These are phyloP conservation scores for Zarea fungicola DNA, from an alignment of 2,329 filamentous ascomycete species.

Conservation along the genomic window DNA sequence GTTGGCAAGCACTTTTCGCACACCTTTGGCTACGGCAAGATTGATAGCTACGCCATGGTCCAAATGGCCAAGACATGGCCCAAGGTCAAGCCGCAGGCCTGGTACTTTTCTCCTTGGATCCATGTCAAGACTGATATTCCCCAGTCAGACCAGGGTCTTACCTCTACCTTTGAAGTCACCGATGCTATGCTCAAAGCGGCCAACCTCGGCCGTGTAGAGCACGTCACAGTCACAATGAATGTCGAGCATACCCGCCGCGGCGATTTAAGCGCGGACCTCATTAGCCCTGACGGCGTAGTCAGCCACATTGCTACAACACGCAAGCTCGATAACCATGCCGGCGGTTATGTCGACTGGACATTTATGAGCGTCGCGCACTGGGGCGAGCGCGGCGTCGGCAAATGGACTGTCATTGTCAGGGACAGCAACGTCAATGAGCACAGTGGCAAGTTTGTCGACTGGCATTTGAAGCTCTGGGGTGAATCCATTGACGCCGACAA, in stretches of 20 bases:
- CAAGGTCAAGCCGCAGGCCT: constrained; percentile 89
- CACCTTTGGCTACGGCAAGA: constrained; percentile 91
- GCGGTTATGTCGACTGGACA: constrained; percentile 90
- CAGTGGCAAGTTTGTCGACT: constrained; percentile 78
- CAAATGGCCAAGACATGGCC: constrained; percentile 81
- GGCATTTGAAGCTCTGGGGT: constrained; percentile 92
- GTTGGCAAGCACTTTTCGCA: constrained; percentile 88
- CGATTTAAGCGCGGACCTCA: constrained; percentile 86
- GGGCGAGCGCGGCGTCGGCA: constrained; percentile 83
- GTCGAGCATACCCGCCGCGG: constrained; percentile 80
- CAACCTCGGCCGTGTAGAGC: constrained; percentile 83
- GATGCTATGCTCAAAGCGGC: constrained; percentile 71
- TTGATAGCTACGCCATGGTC: constrained; percentile 82
- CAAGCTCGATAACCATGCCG: constrained; percentile 56
- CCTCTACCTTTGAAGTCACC: constrained; percentile 77
- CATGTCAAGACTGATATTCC: constrained; percentile 83
- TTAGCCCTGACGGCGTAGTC: constrained; percentile 74
- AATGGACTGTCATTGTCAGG: constrained; percentile 86
- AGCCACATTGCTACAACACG: constrained; percentile 80
- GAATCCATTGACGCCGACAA: constrained; percentile 73
- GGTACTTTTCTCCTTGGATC: constrained; percentile 91
- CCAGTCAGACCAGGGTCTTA: constrained; percentile 74
- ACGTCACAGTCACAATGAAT: constrained; percentile 98
- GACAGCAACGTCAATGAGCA: constrained; percentile 74
- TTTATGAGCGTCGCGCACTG: constrained; percentile 99